These are phyloP conservation scores for Fraxinus americana DNA, from an alignment of 257 asterid species.

Conservation along the genomic window DNA sequence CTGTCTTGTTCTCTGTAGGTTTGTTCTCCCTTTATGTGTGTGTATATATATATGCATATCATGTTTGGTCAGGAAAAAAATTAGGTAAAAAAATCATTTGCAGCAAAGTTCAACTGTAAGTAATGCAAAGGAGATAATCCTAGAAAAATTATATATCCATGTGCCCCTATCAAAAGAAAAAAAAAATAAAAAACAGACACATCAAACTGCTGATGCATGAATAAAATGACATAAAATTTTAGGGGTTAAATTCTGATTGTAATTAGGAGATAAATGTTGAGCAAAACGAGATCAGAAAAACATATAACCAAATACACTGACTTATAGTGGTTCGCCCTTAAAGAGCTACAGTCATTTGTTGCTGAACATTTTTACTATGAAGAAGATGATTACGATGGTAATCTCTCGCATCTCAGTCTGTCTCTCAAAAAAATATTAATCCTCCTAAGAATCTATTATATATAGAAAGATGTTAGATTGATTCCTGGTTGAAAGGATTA, in stretches of 20 bases:
- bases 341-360: not conserved
- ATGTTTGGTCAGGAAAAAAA: not conserved
- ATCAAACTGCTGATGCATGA: not conserved
- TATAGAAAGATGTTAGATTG: not conserved
- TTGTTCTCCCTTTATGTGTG: constrained; percentile 24
- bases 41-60: too few species aligned
- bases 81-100: not conserved
- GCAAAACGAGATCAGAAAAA: not conserved
- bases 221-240: too few species aligned
- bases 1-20: constrained; percentile 47
- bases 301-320: not conserved
- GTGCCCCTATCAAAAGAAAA: not conserved
- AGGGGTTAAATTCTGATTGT: not conserved
- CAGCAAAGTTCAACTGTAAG: not conserved
- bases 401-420: not conserved
- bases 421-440: not conserved
- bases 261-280: not conserved
- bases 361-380: not conserved
- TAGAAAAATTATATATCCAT: not conserved
- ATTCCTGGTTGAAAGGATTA: not conserved
- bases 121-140: not conserved
- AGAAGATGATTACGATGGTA: not conserved
- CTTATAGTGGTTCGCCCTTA: not conserved
- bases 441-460: not conserved
- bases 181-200: not conserved